Evolutionary conservation across 2,329 filamentous ascomycete genomes (phyloP), one percentile per base, ranked within the genome.

Genomic region (Didymella keratinophila): DNA sequence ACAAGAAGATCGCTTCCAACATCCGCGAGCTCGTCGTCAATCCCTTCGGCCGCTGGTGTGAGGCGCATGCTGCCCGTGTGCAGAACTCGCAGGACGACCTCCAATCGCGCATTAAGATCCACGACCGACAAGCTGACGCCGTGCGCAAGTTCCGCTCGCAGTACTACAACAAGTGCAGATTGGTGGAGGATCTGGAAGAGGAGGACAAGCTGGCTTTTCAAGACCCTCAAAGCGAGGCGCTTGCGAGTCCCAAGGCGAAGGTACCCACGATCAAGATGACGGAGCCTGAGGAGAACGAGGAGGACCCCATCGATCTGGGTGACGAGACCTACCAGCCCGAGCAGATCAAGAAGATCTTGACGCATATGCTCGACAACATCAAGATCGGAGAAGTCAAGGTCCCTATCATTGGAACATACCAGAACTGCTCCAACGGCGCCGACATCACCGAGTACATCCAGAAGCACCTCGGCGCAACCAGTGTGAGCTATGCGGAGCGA

Each of bases 141-240:
- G 92, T 97, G 61, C 92, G 93, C 83, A 98, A 98, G 80, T 86
- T 97, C 69, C 88, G 95, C 64, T 97, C 91, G 78, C 91, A 92
- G 69, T 99, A 99, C 80, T 98, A 98, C 85, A 99, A 98, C 83
- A 99, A 98, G 80, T 99, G 95, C 76, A 89, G 96, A 48, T 82
- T 97, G 62, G 90, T 98, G 7, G 96, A 99, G 76, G 95, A 99
- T 74, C 81, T 98, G 60, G 95, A 99, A 76, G 95, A 99, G 79
- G 96, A 99, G 82, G 97, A 97, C 78, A 98, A 99, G 79, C 85
- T 99, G 54, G 95, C 93, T 37, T 99, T 99, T 79, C 93, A 97
- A 77, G 92, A 93, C 65, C 92, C 93, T 5, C 82, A 85, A 61
- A 83, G 75, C 50, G 78, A 83, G 61, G 75, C 72, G 18, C 72